phyloP scores from a whole-genome alignment of 257 asterid genomes.

The Solanum paucissectum region DNA sequence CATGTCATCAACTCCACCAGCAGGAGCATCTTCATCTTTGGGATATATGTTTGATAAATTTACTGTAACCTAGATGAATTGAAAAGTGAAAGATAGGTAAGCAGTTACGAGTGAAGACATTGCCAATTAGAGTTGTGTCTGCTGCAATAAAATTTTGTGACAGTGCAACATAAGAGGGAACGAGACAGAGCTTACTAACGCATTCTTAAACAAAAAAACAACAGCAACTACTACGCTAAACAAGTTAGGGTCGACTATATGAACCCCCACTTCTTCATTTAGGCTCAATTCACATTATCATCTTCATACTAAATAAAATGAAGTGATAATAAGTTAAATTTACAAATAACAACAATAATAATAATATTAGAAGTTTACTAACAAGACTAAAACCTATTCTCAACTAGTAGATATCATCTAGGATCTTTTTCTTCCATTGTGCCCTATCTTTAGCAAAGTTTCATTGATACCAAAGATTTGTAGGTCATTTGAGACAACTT shows the following conservation, averaged over 20 bases:
- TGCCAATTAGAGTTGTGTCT: neutral
- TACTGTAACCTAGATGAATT: neutral
- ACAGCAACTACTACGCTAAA: neutral
- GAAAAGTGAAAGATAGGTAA: neutral
- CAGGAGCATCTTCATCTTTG: slow-evolving; percentile 8
- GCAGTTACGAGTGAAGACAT: neutral
- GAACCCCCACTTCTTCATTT: neutral
- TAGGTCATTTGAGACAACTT: neutral
- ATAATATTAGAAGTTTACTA: neutral
- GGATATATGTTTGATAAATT: slow-evolving; percentile 10
- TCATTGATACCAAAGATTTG: neutral
- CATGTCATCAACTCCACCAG: slow-evolving; percentile 14
- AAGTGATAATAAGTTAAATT: neutral
- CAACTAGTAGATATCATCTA: neutral
- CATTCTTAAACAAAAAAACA: neutral
- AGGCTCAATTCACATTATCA: neutral
- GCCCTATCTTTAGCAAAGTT: neutral
- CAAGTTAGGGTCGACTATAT: neutral
- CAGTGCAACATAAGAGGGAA: neutral
- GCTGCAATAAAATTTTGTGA: neutral
- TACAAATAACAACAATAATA: neutral
- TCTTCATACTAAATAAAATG: neutral
- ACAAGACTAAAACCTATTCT: neutral
- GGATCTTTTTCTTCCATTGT: neutral
- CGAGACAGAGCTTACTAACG: neutral